phyloP scores from a whole-genome alignment of 2,329 filamentous ascomycete species.

The Penicillium polonicum region DNA sequence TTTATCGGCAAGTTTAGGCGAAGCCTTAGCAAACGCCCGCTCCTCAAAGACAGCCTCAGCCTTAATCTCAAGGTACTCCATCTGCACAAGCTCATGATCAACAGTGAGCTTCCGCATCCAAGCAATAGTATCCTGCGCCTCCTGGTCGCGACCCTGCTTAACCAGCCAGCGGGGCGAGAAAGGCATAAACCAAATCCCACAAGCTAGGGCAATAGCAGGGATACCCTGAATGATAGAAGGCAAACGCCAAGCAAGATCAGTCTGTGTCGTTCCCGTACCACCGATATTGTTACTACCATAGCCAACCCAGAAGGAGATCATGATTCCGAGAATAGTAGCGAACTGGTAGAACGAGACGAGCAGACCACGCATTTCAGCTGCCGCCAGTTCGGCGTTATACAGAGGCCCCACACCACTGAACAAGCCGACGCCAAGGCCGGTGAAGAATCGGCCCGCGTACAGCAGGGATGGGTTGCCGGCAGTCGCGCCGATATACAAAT shows the following conservation, averaged over 20 bases:
- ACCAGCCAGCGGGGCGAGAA: constrained; percentile 57
- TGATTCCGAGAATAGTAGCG: constrained; percentile 37
- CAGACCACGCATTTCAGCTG: constrained; percentile 34
- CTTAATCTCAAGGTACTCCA: constrained; percentile 51
- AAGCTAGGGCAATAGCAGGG: constrained; percentile 35
- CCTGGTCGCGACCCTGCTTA: constrained; percentile 48
- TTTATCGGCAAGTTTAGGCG: constrained; percentile 40
- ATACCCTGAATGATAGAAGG: constrained; percentile 50
- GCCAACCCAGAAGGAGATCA: constrained; percentile 39
- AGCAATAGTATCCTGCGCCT: constrained; percentile 33
- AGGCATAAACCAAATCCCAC: constrained; percentile 50
- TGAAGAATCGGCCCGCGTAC: constrained; percentile 34
- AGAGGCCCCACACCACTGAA: constrained; percentile 45
- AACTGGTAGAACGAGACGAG: constrained; percentile 38
- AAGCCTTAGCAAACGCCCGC: constrained; percentile 45
- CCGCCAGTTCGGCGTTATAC: constrained; percentile 52
- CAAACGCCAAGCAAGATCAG: constrained; percentile 47
- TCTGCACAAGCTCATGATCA: constrained; percentile 40
- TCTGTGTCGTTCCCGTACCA: constrained; percentile 28
- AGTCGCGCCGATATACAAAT: constrained; percentile 30
- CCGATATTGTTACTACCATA: constrained; percentile 46
- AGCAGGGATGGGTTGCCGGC: constrained; percentile 24
- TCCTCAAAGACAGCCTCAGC: constrained; percentile 47
- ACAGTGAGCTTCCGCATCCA: constrained; percentile 33
- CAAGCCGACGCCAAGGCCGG: constrained; percentile 33